Evolutionary conservation across 805 yeast genomes (phyloP).

Genomic region (Metschnikowia koreensis): DNA sequence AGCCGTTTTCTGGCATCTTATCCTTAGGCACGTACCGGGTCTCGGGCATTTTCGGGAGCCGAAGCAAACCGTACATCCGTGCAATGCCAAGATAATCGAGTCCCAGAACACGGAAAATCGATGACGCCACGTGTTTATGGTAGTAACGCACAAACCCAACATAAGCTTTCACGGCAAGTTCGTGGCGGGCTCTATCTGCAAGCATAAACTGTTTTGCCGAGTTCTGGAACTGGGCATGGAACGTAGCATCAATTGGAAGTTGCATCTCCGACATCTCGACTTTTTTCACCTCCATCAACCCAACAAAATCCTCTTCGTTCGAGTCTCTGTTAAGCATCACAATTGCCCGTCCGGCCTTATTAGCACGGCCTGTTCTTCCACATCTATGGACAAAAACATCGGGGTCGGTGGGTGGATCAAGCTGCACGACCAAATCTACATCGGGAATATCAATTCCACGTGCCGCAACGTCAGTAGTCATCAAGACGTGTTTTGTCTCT

Average conservation of each 20-base stretch:
- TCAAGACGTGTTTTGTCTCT: constrained; percentile 53
- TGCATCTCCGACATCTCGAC: constrained; percentile 48
- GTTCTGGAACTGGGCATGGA: constrained; percentile 28
- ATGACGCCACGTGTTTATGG: constrained; percentile 81
- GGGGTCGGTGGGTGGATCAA: constrained; percentile 94
- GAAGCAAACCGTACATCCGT: constrained; percentile 69
- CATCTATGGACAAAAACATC: constrained; percentile 89
- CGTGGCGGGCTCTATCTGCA: constrained; percentile 78
- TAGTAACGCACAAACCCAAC: constrained; percentile 83
- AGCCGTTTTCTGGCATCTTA: constrained; percentile 66
- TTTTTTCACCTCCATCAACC: constrained; percentile 69
- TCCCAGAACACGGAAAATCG: constrained; percentile 74
- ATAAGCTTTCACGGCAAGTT: constrained; percentile 72
- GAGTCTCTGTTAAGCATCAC: constrained; percentile 65
- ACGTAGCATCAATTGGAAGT: constrained; percentile 20
- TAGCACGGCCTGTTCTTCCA: constrained; percentile 95
- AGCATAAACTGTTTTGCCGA: constrained; percentile 53
- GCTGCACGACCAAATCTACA: constrained; percentile 88
- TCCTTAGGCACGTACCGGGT: constrained; percentile 48
- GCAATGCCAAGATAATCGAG: constrained; percentile 75
- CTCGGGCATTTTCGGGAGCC: constrained; percentile 96
- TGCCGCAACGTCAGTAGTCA: constrained; percentile 98
- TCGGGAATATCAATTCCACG: constrained; percentile 95
- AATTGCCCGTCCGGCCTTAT: constrained; percentile 74
- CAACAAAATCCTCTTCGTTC: constrained; percentile 80